Evolutionary conservation across 2,329 filamentous ascomycete genomes (phyloP).

Genomic region (Colletotrichum sublineola): DNA sequence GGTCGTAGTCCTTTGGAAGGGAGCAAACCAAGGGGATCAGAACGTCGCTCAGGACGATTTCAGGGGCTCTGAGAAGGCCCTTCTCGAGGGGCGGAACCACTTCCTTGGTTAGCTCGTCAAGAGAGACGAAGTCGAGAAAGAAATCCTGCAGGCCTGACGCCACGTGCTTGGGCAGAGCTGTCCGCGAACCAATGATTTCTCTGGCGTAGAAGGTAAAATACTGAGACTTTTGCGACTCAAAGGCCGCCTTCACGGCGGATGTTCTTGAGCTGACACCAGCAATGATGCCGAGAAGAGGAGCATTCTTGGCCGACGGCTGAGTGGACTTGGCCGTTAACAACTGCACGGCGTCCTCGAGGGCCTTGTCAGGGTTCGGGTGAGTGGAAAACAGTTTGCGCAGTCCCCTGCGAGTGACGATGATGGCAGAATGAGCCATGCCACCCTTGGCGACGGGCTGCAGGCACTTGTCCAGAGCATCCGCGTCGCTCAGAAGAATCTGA

Average conservation of each 20-base stretch:
- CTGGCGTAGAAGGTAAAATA: conserved; percentile 88
- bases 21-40: conserved; percentile 79
- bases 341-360: conserved; percentile 73
- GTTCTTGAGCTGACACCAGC: conserved; percentile 88
- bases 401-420: conserved; percentile 83
- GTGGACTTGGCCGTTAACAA: conserved; percentile 77
- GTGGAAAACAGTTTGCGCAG: conserved; percentile 79
- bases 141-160: conserved; percentile 83
- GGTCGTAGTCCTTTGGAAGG: conserved; percentile 78
- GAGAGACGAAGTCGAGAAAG: conserved; percentile 79
- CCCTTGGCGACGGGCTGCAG: conserved; percentile 73
- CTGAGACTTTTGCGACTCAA: conserved; percentile 76
- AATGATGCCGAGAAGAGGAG: conserved; percentile 84
- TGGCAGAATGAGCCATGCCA: conserved; percentile 78
- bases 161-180: conserved; percentile 77
- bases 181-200: conserved; percentile 86
- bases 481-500: conserved; percentile 77
- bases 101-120: conserved; percentile 81
- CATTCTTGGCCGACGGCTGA: conserved; percentile 76
- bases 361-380: conserved; percentile 69
- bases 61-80: conserved; percentile 87
- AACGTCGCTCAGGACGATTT: conserved; percentile 86
- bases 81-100: conserved; percentile 89
- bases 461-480: conserved; percentile 83
- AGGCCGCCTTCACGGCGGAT: conserved; percentile 68